These are phyloP conservation scores for Castanea crenata DNA, from an alignment of 306 rosid genomes.

Conservation along the genomic window DNA sequence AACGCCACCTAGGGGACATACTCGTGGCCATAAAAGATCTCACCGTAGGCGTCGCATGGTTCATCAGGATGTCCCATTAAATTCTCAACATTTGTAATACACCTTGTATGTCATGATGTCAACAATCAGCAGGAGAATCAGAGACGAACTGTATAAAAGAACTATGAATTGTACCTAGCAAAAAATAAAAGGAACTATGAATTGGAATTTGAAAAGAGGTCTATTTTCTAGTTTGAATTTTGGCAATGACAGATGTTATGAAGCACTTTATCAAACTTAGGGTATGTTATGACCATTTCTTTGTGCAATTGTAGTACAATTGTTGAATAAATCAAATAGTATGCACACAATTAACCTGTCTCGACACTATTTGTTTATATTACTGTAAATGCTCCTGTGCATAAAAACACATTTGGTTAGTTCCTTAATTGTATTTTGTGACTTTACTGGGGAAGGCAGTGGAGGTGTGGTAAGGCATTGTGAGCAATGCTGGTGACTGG, in stretches of 20 bases:
- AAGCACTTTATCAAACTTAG: not conserved
- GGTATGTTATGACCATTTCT: not conserved
- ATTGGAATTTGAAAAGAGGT: not conserved
- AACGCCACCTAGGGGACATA: constrained; percentile 33
- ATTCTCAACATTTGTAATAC: constrained; percentile 20
- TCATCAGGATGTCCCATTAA: constrained; percentile 31
- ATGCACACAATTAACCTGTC: not conserved
- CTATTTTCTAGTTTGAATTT: not conserved
- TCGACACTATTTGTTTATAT: not conserved
- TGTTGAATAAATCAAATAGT: not conserved
- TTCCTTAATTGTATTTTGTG: not conserved
- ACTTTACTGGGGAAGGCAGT: not conserved
- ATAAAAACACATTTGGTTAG: not conserved
- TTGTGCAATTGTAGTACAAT: not conserved
- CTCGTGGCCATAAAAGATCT: constrained; percentile 52
- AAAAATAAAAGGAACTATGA: not conserved
- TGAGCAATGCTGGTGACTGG: not conserved
- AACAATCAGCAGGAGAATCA: not conserved
- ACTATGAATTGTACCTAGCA: not conserved
- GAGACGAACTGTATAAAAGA: not conserved
- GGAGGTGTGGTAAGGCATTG: not conserved
- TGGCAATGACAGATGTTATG: not conserved
- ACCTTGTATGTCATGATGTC: constrained; percentile 27
- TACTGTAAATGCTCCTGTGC: not conserved
- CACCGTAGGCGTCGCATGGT: constrained; percentile 63